Conservation (phyloP, 176 grass and related monocot genomes). For the Phyllostachys edulis region DNA sequence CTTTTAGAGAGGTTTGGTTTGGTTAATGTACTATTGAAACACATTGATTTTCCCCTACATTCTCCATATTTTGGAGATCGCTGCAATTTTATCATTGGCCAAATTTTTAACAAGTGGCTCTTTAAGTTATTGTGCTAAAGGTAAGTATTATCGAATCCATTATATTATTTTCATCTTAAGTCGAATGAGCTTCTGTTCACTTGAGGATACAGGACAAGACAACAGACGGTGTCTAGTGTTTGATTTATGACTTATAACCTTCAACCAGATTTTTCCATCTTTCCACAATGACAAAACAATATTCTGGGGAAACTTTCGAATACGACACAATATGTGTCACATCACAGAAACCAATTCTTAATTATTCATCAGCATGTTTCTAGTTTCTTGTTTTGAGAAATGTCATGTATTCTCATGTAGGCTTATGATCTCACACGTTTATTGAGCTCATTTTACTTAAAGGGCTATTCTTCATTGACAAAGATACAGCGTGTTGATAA, state of each 20-base stretch:
- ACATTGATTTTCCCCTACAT: background rate
- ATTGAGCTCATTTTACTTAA: constrained; percentile 78
- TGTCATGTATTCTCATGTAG: constrained; percentile 40
- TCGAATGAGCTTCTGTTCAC: background rate
- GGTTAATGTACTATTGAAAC: background rate
- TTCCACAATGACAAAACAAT: background rate
- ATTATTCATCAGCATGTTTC: constrained; percentile 9
- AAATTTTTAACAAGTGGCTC: background rate
- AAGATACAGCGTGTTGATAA: constrained; percentile 71
- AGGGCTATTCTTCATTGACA: constrained; percentile 76
- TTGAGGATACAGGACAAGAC: constrained; percentile 11
- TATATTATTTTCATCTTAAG: background rate
- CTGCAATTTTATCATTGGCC: background rate
- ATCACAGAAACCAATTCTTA: background rate
- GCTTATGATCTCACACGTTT: constrained; percentile 68
- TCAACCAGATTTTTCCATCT: background rate
- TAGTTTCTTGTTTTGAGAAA: constrained; percentile 25
- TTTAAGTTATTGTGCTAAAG: background rate
- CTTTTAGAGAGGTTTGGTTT: background rate
- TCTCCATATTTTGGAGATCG: background rate
- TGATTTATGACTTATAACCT: background rate
- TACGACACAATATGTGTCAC: background rate
- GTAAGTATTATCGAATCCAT: background rate
- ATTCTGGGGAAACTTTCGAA: background rate
- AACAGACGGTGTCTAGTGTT: background rate